Base-by-base conservation (phyloP, 257 asterid genomes). In the Mentha longifolia region DNA sequence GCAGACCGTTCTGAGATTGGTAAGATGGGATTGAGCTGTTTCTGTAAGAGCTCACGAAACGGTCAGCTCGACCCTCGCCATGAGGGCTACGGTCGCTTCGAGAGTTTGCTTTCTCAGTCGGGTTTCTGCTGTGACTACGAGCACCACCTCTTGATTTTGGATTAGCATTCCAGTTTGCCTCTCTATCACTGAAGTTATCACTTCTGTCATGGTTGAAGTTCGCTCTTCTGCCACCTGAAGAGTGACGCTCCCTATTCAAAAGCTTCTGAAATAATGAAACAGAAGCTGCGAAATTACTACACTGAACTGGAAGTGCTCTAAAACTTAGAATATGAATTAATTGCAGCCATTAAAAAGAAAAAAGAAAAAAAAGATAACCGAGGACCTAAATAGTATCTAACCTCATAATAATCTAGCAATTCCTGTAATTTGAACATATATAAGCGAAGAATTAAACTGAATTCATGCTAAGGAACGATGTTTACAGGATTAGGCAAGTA, bases 401-500 rank as follows among this genome's bases (percentile, higher is more conserved):
- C 31, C 13, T 42, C 7, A 16, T 30, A 67, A 45, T 19, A 60
- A 47, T 43, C 22, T 43, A 63, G 42, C n/a, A 60, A 78, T 19
- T 37, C 33, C 3, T 52, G 13, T 42, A 19, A 75, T 19, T 20
- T 31, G 35, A 45, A 45, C 28, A 30, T 56, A 28, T 43, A 64
- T 14, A 50, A 8, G 51, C 31, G 20, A 62, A 25, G 20, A 51
- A 65, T 47, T 54, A 78, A 65, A 56, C 19, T 35, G 35, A 72
- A 64, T 59, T 55, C 49, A 73, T 71, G 49, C 60, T 17, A 57
- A 73, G 42, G 60, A 72, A 28, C 19, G 71, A 64, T 67, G 13
- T 89, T 89, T 83, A 95, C 99, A 77, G 93, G 97, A 87, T 92
- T 92, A 28, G 99, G 99, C 79, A 92, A 85, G 86, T 95, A 95